Percentiles rank a stretch among this genome's conserved stretches.
These are phyloP conservation scores for Boletellus sp. DNA, from an alignment of 1,284 basidiomycete genomes.

Conservation along the genomic window DNA sequence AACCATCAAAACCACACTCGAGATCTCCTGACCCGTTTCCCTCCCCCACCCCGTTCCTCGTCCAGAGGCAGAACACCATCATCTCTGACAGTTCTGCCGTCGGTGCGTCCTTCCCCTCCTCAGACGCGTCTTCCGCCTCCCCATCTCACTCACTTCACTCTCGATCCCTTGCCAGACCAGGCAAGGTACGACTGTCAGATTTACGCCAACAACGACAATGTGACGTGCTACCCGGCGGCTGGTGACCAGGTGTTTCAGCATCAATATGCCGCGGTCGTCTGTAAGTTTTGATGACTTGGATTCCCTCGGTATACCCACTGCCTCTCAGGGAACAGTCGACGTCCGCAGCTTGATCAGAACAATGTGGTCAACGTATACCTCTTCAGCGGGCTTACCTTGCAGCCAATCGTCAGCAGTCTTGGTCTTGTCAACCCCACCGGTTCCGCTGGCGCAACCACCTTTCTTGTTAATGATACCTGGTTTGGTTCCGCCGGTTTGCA, in stretches of 20 bases:
- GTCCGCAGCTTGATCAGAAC: slow-evolving; percentile 43
- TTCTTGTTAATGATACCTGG: slow-evolving; percentile 71
- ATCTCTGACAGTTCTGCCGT: slow-evolving; percentile 42
- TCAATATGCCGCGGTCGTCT: slow-evolving; percentile 70
- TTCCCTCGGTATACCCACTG: slow-evolving; percentile 18
- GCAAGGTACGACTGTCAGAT: slow-evolving; percentile 36
- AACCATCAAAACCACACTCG: slow-evolving; percentile 24
- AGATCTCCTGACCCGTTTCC: slow-evolving; percentile 15
- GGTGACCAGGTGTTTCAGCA: slow-evolving; percentile 58
- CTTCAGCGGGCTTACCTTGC: slow-evolving; percentile 60
- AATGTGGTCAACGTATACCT: slow-evolving; percentile 66
- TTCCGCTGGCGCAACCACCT: slow-evolving; percentile 50
- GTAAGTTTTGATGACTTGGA: slow-evolving; percentile 43
- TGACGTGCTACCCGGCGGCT: slow-evolving; percentile 66
- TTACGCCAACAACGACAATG: slow-evolving; percentile 58
- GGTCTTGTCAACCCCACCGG: slow-evolving; percentile 48
- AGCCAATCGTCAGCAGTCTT: slow-evolving; percentile 42
- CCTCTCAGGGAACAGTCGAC: slow-evolving; percentile 48
- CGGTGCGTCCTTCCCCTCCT: slow-evolving; percentile 33
- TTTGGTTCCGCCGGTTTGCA: slow-evolving; percentile 53
- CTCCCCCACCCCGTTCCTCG: slow-evolving; percentile 8
- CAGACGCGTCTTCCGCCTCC: slow-evolving; percentile 13
- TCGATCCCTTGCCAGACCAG: slow-evolving; percentile 24
- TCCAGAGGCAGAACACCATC: slow-evolving; percentile 25
- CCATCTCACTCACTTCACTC: slow-evolving; percentile 9